Evolutionary conservation across 805 yeast species (phyloP).

Genomic region (Candida schatavii): DNA sequence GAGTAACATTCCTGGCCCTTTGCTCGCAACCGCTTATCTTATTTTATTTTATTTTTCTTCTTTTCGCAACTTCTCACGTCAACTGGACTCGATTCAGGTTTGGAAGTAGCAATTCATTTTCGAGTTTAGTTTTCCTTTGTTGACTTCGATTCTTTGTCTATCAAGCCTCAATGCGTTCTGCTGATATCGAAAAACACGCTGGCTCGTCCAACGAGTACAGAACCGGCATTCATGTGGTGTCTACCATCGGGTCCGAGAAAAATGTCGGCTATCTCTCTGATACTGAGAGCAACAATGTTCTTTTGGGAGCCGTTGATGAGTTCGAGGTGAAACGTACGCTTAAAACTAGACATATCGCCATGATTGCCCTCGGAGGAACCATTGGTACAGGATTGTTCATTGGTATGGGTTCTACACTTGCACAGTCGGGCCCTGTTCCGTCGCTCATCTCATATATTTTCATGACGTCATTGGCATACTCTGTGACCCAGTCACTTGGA

Average conservation of each 20-base stretch:
- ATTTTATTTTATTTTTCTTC: no score
- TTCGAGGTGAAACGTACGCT: slow-evolving; percentile 54
- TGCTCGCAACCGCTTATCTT: no score
- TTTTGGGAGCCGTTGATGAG: slow-evolving; percentile 6
- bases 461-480: slow-evolving; percentile 63
- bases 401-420: slow-evolving; percentile 55
- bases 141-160: background rate
- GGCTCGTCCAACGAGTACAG: slow-evolving; percentile 1
- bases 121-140: background rate
- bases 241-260: slow-evolving; percentile 4
- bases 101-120: no score
- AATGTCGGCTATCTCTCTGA: slow-evolving; percentile 5
- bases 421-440: slow-evolving; percentile 66
- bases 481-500: slow-evolving; percentile 70
- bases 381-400: slow-evolving; percentile 78
- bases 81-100: no score
- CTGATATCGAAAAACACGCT: slow-evolving; percentile 6
- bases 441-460: slow-evolving; percentile 62
- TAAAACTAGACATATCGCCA: slow-evolving; percentile 65
- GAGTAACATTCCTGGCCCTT: no score
- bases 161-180: background rate
- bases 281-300: slow-evolving; percentile 6
- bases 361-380: slow-evolving; percentile 79
- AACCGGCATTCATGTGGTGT: background rate
- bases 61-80: no score